Evolutionary conservation across 2,329 filamentous ascomycete genomes (phyloP).

Genomic region (Xylariaceae sp.): DNA sequence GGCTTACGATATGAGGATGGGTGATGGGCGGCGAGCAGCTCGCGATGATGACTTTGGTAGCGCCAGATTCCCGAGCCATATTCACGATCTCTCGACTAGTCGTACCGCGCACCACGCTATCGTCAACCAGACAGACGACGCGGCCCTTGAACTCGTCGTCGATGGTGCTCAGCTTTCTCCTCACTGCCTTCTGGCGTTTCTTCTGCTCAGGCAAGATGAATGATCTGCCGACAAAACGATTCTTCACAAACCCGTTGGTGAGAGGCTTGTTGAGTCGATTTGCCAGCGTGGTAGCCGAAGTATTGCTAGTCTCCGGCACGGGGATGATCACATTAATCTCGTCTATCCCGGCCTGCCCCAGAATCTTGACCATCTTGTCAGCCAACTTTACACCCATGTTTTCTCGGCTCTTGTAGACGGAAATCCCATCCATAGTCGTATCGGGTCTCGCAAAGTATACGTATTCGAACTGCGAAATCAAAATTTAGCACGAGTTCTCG

Average conservation of each 20-base stretch:
- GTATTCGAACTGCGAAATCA: too few relatives aligned
- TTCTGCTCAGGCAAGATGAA: slow-evolving; percentile 71
- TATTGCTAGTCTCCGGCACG: slow-evolving; percentile 70
- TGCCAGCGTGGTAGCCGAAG: slow-evolving; percentile 64
- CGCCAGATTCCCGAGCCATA: slow-evolving; percentile 80
- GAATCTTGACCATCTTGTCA: slow-evolving; percentile 54
- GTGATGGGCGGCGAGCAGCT: slow-evolving; percentile 77
- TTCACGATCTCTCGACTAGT: slow-evolving; percentile 56
- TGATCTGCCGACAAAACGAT: slow-evolving; percentile 72
- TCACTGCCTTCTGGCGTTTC: slow-evolving; percentile 74
- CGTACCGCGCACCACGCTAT: slow-evolving; percentile 40
- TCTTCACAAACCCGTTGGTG: slow-evolving; percentile 64
- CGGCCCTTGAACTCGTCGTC: slow-evolving; percentile 74
- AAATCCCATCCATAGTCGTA: slow-evolving; percentile 46
- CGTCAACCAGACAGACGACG: slow-evolving; percentile 78
- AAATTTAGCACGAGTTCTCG: too few relatives aligned
- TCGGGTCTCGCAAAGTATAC: slow-evolving; percentile 74
- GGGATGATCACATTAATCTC: slow-evolving; percentile 59
- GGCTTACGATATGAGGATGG: slow-evolving; percentile 74
- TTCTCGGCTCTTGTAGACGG: slow-evolving; percentile 63
- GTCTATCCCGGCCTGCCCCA: slow-evolving; percentile 56
- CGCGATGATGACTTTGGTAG: slow-evolving; percentile 74
- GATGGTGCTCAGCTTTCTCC: slow-evolving; percentile 84
- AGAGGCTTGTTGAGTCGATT: slow-evolving; percentile 63
- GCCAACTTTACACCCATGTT: slow-evolving; percentile 71